phyloP scores from a whole-genome alignment of 192 early-diverging fungal species.

The Mortierella alpina region DNA sequence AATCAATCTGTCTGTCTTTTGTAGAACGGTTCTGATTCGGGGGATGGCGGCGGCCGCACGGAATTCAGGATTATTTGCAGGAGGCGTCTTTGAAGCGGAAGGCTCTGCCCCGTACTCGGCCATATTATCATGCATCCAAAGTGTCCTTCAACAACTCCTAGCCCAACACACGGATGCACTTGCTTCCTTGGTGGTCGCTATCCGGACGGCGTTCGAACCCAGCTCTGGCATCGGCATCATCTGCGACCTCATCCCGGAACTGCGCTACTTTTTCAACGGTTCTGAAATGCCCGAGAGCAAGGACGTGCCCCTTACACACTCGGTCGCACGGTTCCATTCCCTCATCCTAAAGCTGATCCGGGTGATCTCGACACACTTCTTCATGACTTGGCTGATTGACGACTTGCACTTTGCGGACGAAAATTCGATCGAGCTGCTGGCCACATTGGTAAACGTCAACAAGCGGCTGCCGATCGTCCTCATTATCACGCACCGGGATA shows the following conservation, averaged over 20 bases:
- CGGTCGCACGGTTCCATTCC: slow-evolving; percentile 39
- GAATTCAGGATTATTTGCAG: slow-evolving; percentile 44
- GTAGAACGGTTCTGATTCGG: slow-evolving; percentile 30
- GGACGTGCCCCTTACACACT: slow-evolving; percentile 41
- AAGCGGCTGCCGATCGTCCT: slow-evolving; percentile 44
- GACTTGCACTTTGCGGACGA: slow-evolving; percentile 48
- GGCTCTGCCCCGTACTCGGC: slow-evolving; percentile 35
- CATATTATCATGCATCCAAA: slow-evolving; percentile 43
- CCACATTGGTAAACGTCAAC: slow-evolving; percentile 47
- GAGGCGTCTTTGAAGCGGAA: slow-evolving; percentile 31
- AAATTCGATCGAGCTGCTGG: slow-evolving; percentile 39
- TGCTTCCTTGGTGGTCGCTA: slow-evolving; percentile 39
- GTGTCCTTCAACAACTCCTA: slow-evolving; percentile 43
- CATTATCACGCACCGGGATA: slow-evolving; percentile 42
- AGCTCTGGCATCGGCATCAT: slow-evolving; percentile 45
- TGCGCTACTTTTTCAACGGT: slow-evolving; percentile 41
- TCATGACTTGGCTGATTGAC: slow-evolving; percentile 55
- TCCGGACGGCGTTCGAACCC: slow-evolving; percentile 47
- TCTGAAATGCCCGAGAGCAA: slow-evolving; percentile 37
- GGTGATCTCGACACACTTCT: slow-evolving; percentile 53
- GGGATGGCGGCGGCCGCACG: slow-evolving; percentile 39
- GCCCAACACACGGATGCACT: slow-evolving; percentile 42
- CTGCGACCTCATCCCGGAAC: slow-evolving; percentile 46
- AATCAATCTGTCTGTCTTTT: neutral
- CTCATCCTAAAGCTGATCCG: slow-evolving; percentile 47